A percentile compares a stretch with the other conserved stretches of the same genome.
phyloP scores from a whole-genome alignment of 805 yeast species.

The Candida golubevii region DNA sequence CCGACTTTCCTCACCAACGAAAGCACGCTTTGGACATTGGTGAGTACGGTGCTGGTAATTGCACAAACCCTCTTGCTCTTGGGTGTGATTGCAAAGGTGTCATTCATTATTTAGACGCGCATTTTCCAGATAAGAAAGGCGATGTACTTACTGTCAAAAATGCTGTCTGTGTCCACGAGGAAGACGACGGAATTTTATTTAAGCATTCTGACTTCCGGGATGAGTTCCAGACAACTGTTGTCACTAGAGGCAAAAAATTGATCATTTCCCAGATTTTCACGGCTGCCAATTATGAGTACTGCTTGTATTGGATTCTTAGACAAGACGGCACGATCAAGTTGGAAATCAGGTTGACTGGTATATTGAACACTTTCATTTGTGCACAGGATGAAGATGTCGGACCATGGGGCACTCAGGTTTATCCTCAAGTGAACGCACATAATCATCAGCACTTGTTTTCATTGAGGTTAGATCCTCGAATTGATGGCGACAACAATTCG shows the following conservation, averaged over 20 bases:
- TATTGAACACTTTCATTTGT: constrained; percentile 66
- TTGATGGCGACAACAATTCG: constrained; percentile 77
- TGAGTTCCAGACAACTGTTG: constrained; percentile 67
- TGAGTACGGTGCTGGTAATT: constrained; percentile 83
- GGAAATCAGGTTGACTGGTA: constrained; percentile 78
- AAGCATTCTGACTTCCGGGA: constrained; percentile 86
- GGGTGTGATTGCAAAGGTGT: constrained; percentile 88
- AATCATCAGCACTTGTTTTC: constrained; percentile 84
- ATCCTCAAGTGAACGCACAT: constrained; percentile 79
- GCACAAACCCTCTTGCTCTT: constrained; percentile 72
- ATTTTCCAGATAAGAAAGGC: constrained; percentile 63
- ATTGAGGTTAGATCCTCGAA: constrained; percentile 72
- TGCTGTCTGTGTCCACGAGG: constrained; percentile 82
- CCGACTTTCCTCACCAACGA: constrained; percentile 77
- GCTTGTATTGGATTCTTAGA: constrained; percentile 77
- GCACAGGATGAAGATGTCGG: constrained; percentile 62
- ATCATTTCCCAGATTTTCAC: constrained; percentile 78
- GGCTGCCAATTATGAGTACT: constrained; percentile 83
- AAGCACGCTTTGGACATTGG: constrained; percentile 86
- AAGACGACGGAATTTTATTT: constrained; percentile 74
- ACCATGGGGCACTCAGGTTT: constrained; percentile 78
- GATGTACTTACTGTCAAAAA: constrained; percentile 67
- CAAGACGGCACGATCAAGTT: constrained; percentile 81
- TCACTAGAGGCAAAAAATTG: constrained; percentile 70
- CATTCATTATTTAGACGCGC: constrained; percentile 79